Evolutionary conservation across 2,329 filamentous ascomycete genomes (phyloP), one percentile per base, ranked within the genome.

Genomic region (Pseudogymnoascus sp.): DNA sequence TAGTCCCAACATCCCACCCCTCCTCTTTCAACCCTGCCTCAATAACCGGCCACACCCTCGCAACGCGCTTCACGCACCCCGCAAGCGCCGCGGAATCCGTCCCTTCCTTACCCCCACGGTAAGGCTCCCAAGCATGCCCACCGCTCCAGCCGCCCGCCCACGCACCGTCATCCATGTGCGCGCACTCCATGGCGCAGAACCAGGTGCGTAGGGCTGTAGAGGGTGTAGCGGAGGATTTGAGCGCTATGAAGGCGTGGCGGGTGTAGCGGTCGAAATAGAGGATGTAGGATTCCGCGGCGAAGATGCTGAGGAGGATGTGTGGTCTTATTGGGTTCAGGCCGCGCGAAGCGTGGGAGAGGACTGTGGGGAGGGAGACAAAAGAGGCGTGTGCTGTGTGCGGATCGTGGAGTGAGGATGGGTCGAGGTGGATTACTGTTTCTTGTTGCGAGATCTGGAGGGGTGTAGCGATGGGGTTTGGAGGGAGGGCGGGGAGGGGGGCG

Each of bases 1-100:
- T 80, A 60, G 79, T 79, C 63, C 84, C 77, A 56, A 89, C 68
- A 74, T 92, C 83, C 89, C 89, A 92, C 0, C 88, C 88, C 33
- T 69, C 75, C 35, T 72, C 72, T 64, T 67, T 73, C 62, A 78
- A 74, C 69, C 78, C 75, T 2, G 75, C 72, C 63, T 66, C 63
- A 1, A 67, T 35, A 0, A 62, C 31, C 4, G 4, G 21, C 62
- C 44, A 37, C 11, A 42, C 16, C 11, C 12, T 35, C 18, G 5
- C 10, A 10, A 40, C 37, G 11, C 8, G 6, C 12, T n/a, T 23
- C 23, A 38, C 23, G 11, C 35, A 21, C 31, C 37, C n/a, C 14
- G n/a, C 6, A 4, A 64, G 23, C 25, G 25, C 11, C 6, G 23
- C 33, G 5, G 38, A 11, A 47, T 23, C 12, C 11, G 12, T 11